Evolutionary conservation across 2,329 filamentous ascomycete genomes (phyloP), one percentile per base, ranked within the genome.

Genomic region (Sarocladium oryzae): DNA sequence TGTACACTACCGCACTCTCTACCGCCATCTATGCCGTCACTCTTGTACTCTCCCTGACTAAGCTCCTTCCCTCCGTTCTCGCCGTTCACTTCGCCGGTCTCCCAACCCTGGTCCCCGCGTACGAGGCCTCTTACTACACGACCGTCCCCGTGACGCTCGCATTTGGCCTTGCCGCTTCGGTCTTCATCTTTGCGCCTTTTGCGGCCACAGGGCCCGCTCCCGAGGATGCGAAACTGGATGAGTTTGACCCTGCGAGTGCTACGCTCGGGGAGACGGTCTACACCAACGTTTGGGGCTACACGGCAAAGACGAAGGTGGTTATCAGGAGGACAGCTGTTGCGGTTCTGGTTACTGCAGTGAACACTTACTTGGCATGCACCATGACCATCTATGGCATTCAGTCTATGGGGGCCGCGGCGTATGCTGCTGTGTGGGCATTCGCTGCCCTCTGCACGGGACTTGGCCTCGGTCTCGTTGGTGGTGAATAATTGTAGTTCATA

Each of bases 121-220:
- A 92, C 63, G 71, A 77, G 20, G 79, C 85, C 10, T 79, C 78
- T 1, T 79, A 82, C 33, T 66, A 78, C 36, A 74, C 78, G 8
- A 74, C 88, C 45, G 67, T 89, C 3, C 82, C 85, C 1, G 76
- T 77, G 38, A 74, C 75, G 6, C 56, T 78, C 3, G 60, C 74
- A 2, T 74, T 88, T 16, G 91, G 90, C 2, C 73, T 82, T 55
- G 86, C 88, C 1, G 83, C 85, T 4, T 82, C 82, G 55, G 78
- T 79, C 41, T 92, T 95, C 64, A 81, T 96, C 57, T 95, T 96
- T 65, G 79, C 81, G 35, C 83, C 85, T 2, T 78, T 81, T 20
- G 78, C 81, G 16, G 76, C 73, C 13, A 75, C 78, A 0, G 77
- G 75, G 23, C 70, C 69, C 23, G 74, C 70, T 15, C 62, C 64